Conservation (phyloP, 306 rosid species). For the Castanopsis chinensis region DNA sequence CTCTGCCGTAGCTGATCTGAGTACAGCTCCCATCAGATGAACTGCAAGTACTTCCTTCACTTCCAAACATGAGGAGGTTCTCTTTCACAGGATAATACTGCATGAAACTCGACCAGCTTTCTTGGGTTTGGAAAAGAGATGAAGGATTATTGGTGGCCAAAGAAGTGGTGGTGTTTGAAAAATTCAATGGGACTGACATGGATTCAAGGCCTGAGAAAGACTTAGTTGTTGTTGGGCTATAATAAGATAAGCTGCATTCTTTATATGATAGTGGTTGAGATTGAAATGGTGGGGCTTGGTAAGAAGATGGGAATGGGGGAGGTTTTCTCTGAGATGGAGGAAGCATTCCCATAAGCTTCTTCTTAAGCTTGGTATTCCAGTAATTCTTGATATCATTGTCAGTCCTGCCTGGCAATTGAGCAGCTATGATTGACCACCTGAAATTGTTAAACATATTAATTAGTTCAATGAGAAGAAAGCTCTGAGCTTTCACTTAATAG, state of each 20-base stretch:
- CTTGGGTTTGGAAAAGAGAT: conserved; percentile 43
- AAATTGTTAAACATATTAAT: neutral
- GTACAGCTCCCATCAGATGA: conserved; percentile 78
- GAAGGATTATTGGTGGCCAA: conserved; percentile 24
- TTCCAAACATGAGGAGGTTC: conserved; percentile 52
- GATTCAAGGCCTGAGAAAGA: conserved; percentile 36
- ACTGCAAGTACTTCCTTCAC: conserved; percentile 61
- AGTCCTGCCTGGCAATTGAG: conserved; percentile 88
- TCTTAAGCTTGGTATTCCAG: conserved; percentile 97
- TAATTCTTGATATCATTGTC: conserved; percentile 95
- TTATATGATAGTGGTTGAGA: conserved; percentile 25
- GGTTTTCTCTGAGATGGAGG: conserved; percentile 35
- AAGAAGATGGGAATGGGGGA: conserved; percentile 27
- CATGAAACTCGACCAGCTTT: conserved; percentile 30
- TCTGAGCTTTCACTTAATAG: conserved; percentile 10
- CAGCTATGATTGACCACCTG: conserved; percentile 97
- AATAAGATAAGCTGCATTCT: conserved; percentile 17
- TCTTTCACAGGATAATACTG: conserved; percentile 37
- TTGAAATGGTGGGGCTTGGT: conserved; percentile 15
- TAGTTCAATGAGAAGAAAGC: neutral
- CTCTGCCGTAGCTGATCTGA: conserved; percentile 37
- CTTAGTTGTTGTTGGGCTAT: conserved; percentile 16
- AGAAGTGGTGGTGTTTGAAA: conserved; percentile 22
- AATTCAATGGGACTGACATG: conserved; percentile 20
- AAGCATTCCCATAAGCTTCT: conserved; percentile 63